Base-by-base conservation (phyloP, 257 asterid genomes). In the Nicotiana tomentosiformis region DNA sequence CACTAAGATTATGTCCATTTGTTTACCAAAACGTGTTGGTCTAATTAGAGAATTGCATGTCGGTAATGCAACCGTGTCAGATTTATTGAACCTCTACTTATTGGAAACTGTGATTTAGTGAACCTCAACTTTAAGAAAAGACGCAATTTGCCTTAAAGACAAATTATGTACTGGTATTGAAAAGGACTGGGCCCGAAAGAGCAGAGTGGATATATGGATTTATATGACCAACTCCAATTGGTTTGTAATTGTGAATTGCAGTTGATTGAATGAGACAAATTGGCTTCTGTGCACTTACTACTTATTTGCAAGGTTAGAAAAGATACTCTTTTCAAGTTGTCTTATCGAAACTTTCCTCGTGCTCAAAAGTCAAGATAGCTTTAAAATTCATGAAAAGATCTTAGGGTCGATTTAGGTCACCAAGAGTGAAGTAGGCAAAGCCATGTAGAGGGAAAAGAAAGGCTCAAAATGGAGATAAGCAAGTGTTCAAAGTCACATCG, bases 71-170 rank as follows among this genome's bases (percentile, higher is more conserved):
- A 43, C 46, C 7, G 12, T 51, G 51, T n/a, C 57, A 39, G 77
- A 69, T 69, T 69, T n/a, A 69, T 55, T 39, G 77, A 69, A 69
- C 77, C 77, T 69, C 20, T 39, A 69, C 78, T 39, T 39, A 37
- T 1, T n/a, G 18, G 77, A 20, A 69, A 69, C n/a, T 70, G 78
- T 11, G 5, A 70, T 43, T n/a, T 70, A 55, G 60, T 15, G 60
- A 55, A 55, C 60, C 60, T 55, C 51, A 16, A 46, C 60, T 3
- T 43, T 20, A 20, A 20, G 11, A 46, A 57, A 20, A 72, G 60
- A 43, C 4, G 3, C 49, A 20, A 20, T 20, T 55, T 10, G 12
- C 78, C 58, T 20, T 46, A 20, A 72, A 72, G 78, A 70, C 78
- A 10, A 70, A 43, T 7, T 43, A 43, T 20, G n/a, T 72, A 46